These are phyloP conservation scores for Penicillium lividum DNA, from an alignment of 495 filamentous ascomycete genomes.

Conservation along the genomic window DNA sequence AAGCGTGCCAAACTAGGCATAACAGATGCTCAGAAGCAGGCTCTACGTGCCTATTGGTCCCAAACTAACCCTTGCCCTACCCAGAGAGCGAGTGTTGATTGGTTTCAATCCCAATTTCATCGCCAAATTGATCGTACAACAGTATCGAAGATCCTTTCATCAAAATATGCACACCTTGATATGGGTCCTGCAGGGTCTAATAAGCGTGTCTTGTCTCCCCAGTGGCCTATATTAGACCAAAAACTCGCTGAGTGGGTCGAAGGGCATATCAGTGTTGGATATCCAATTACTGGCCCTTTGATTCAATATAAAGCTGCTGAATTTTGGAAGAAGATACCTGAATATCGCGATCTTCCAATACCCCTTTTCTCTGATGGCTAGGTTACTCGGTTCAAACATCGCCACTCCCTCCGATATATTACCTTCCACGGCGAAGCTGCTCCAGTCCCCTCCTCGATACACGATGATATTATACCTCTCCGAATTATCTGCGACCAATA, in stretches of 20 bases:
- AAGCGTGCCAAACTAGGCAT: conserved; percentile 8
- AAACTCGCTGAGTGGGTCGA: conserved; percentile 12
- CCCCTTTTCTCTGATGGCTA: conserved; percentile 14
- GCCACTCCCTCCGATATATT: conserved; percentile 9
- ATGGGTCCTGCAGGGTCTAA: conserved; percentile 7
- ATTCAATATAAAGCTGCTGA: conserved; percentile 12
- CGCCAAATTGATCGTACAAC: conserved; percentile 7
- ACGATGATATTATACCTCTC: conserved; percentile 11
- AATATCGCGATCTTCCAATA: conserved; percentile 10
- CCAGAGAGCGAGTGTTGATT: conserved; percentile 8
- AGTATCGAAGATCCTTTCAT: conserved; percentile 15
- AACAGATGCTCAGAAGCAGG: conserved; percentile 13
- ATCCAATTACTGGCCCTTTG: conserved; percentile 15
- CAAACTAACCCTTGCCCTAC: conserved; percentile 7
- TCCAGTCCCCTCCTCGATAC: conserved; percentile 10
- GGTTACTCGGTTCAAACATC: conserved; percentile 16
- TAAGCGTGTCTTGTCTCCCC: conserved; percentile 4
- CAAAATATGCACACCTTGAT: conserved; percentile 14
- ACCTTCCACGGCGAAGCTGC: conserved; percentile 16
- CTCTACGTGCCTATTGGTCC: conserved; percentile 13
- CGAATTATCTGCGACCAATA: conserved; percentile 10
- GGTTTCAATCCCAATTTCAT: conserved; percentile 13
- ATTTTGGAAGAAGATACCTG: conserved; percentile 12
- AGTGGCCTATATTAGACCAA: conserved; percentile 16
- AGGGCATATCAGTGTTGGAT: conserved; percentile 6